Base-by-base conservation (phyloP, 2,329 filamentous ascomycete genomes). In the Talaromyces sp. region DNA sequence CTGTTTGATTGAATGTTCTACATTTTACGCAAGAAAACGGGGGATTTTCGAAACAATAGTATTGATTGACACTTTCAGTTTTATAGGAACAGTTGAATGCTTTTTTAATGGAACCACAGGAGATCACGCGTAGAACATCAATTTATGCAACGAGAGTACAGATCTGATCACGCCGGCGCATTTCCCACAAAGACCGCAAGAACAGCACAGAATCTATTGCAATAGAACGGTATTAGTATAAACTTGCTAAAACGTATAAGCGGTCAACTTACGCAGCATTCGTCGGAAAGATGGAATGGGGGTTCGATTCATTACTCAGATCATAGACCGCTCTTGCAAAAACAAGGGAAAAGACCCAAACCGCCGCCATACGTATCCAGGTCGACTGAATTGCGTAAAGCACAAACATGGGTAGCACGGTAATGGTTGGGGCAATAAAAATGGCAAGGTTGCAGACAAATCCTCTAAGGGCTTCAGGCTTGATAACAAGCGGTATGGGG, bases 101-200 rank as follows among this genome's bases (percentile, higher is more conserved):
- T 1, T 39, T 39, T 39, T 39, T 9, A n/a, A 39, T 17, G 3
- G 6, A 39, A n/a, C n/a, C 17, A n/a, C 15, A 8, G 8, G 8
- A n/a, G 1, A 39, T 39, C 36, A 9, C 36, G n/a, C 36, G 36
- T 39, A 39, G 13, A 36, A 0, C 6, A 39, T 8, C 6, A 39
- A n/a, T n/a, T n/a, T 13, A 15, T 36, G 36, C 36, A 39, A 39
- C n/a, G 19, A 22, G 5, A 51, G 13, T 25, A 27, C 25, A 27
- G 9, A n/a, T 3, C 36, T 51, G 15, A 47, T 58, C 27, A 59
- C 17, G 33, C 17, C n/a, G 55, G 27, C 11, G 55, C 27, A 33
- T 17, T 63, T 15, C 55, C 59, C 1, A 62, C 52, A 25, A 63
- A 63, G n/a, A 63, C 62, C 2, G 42, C 55, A 11, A 63, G 62